Base-by-base conservation (phyloP, 2,329 filamentous ascomycete genomes). In the Sporothrix mexicana region DNA sequence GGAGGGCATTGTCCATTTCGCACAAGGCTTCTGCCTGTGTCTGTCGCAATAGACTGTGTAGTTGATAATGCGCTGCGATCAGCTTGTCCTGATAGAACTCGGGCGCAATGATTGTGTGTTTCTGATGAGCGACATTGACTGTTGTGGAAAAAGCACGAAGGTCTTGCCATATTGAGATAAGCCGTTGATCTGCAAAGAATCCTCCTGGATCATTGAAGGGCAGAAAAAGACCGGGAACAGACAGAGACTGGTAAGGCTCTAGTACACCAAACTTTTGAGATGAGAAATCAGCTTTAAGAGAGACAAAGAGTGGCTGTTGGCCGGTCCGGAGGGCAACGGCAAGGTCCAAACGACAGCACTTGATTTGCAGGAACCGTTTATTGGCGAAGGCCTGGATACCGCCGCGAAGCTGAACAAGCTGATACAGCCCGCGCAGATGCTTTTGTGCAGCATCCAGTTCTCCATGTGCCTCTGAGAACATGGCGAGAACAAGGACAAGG, bases 281-380 rank as follows among this genome's bases (percentile, higher is more conserved):
- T 5, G 12, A n/a, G n/a, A 23, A 23, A 53, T 51, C 49, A n/a
- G 41, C 30, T 12, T 45, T 25, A 10, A 12, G 36, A 13, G 68
- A 43, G 12, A 61, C 36, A 13, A 70, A 47, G 2, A 59, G 51
- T 9, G 68, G 68, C 20, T 17, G 41, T 7, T 13, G 45, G n/a
- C 53, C 68, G 10, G 41, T 61, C 6, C 53, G 53, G 10, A 70
- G 53, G 12, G 53, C 51, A 23, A 70, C 4, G 13, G 68, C 53
- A 2, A 70, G 20, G 13, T 59, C 68, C 7, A 49, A 49, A 10
- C 67, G 47, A 30, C 67, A 69, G 25, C 67, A 69, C 25, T 69
- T 69, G 47, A 69, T 69, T n/a, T 69, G 67, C 9, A 69, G 67
- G 30, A 69, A 69, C 2, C 67, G 67, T 30, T 25, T 17, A n/a